Evolutionary conservation across 2,329 filamentous ascomycete species (phyloP).

Genomic region (Colletotrichum costaricense): DNA sequence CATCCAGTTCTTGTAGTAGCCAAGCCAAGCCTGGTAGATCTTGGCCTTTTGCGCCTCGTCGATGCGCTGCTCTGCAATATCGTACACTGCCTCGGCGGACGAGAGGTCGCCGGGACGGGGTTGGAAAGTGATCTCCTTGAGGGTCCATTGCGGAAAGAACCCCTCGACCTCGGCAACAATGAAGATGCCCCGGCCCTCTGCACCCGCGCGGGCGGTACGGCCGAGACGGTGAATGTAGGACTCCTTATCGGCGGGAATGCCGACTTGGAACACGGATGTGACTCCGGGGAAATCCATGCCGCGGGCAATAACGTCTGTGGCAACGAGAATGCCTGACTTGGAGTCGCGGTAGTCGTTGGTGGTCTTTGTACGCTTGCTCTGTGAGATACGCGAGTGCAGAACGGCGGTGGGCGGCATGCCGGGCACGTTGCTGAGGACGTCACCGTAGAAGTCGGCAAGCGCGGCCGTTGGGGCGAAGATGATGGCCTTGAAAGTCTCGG

Average conservation of each 20-base stretch:
- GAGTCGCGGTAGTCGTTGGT: constrained; percentile 72
- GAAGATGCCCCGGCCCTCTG: constrained; percentile 71
- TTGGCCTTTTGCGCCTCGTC: constrained; percentile 57
- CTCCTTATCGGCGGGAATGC: constrained; percentile 68
- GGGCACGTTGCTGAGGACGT: constrained; percentile 53
- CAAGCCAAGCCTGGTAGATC: constrained; percentile 68
- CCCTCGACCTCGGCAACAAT: constrained; percentile 65
- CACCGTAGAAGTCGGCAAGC: constrained; percentile 62
- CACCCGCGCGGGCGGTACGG: constrained; percentile 74
- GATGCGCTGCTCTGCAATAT: constrained; percentile 53
- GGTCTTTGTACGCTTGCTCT: constrained; percentile 62
- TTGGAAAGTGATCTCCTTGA: constrained; percentile 66
- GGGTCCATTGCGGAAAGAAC: constrained; percentile 60
- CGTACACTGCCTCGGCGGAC: constrained; percentile 49
- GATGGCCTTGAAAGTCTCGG: constrained; percentile 81
- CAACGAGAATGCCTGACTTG: constrained; percentile 67
- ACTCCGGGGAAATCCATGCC: constrained; percentile 81
- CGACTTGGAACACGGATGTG: constrained; percentile 73
- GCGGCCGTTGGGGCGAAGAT: constrained; percentile 77
- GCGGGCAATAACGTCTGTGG: constrained; percentile 77
- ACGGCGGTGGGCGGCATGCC: constrained; percentile 56
- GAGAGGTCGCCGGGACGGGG: constrained; percentile 58
- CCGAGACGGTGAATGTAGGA: constrained; percentile 77
- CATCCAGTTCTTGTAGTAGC: constrained; percentile 64
- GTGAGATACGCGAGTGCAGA: constrained; percentile 63